Conservation (phyloP, 2,329 filamentous ascomycete species). For the Calonectria leucothoes region DNA sequence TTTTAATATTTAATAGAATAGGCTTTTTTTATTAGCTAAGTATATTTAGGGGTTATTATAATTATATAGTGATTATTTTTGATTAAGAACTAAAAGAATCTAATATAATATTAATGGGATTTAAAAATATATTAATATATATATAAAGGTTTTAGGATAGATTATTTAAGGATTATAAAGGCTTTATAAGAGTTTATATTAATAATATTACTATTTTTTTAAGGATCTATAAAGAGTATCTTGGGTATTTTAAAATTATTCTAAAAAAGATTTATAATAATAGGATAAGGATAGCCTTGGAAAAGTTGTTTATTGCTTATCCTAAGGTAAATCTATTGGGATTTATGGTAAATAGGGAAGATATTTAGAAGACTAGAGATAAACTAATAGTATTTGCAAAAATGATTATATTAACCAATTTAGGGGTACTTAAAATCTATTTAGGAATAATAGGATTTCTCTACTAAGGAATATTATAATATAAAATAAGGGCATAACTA, state of each 20-base stretch:
- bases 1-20: too few species aligned
- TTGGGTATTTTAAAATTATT: not conserved
- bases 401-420: not conserved
- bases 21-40: too few species aligned
- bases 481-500: not conserved
- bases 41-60: not conserved
- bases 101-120: not conserved
- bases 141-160: not conserved
- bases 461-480: not conserved
- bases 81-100: not conserved
- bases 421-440: too few species aligned
- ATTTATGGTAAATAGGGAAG: not conserved
- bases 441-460: not conserved
- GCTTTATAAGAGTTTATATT: not conserved
- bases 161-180: not conserved
- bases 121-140: not conserved
- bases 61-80: not conserved
- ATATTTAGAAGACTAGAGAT: too few species aligned
- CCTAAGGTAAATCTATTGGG: not conserved
- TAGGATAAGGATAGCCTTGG: not conserved
- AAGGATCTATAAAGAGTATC: not conserved
- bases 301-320: not conserved
- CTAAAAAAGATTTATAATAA: not conserved
- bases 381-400: not conserved
- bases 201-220: not conserved